Evolutionary conservation across 257 asterid species (phyloP), one percentile per base, ranked within the genome.

Genomic region (Eustoma russellianum): DNA sequence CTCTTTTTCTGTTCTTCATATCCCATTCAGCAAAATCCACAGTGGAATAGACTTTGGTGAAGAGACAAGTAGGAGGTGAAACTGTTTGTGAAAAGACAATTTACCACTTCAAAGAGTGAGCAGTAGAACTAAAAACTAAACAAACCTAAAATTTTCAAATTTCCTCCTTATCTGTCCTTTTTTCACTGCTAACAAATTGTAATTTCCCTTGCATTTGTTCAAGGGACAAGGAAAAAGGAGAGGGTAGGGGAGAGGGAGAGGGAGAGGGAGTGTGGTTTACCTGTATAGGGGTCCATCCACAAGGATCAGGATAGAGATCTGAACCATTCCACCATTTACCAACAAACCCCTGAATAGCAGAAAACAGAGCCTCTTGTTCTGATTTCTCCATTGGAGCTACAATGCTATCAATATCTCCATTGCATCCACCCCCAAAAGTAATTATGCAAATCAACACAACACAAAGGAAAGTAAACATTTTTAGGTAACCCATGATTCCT

Each of bases 261-360:
- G 12, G 14, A 13, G 13, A 14, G n/a, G 51, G 12, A 5, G 30
- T 24, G 30, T 24, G 3, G 3, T 8, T 57, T 57, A 81, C 99
- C 95, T 81, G 97, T 12, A 92, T 85, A 4, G 99, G 99, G 41
- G 97, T 92, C 97, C 99, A 92, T 34, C 99, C 99, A 74, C 99
- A 92, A 19, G 99, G 99, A 79, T 92, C 99, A 34, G 99, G 97
- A 76, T 80, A 92, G 52, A 92, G 97, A 81, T 92, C 97, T 43
- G 97, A 92, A 13, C 99, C 99, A 66, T 92, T 92, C 99, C 99
- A 92, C 94, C 94, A 81, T 56, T 73, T 74, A 10, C 99, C 95
- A 12, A 85, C 97, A 78, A 92, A 88, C 10, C 84, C 89, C 65
- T 92, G 99, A 77, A 92, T 83, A 16, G 94, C 70, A 50, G 83